Base-by-base conservation (phyloP, 306 rosid genomes). In the Purshia tridentata region DNA sequence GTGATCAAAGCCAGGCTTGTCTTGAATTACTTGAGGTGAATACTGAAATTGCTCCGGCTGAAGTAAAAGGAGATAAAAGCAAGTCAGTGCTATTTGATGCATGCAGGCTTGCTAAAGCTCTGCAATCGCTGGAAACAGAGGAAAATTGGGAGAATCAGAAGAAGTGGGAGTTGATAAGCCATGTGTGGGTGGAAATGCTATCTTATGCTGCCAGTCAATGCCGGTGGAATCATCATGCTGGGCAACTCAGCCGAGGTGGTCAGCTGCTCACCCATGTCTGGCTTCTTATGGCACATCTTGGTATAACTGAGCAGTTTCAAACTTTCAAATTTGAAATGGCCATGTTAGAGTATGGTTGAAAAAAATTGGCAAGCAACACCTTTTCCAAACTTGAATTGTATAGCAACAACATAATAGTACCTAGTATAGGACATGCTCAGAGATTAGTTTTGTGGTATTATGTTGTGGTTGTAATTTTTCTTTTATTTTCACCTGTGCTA, bases 251-350 rank as follows among this genome's bases (percentile, higher is more conserved):
- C 37, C 59, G 62, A 4, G 84, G 80, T 1, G 80, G 80, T 0
- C 72, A 56, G 55, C 42, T 75, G 13, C 59, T 75, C 20, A 55
- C 84, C 41, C 84, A 70, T 50, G 73, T 80, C 8, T 80, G 84
- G 84, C 70, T 80, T 56, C 76, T 80, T 4, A 78, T 78, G 82
- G 77, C 82, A 20, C 82, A 78, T 72, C 68, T 72, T 48, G 82
- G 82, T 51, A 13, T 76, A 13, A 76, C 80, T 8, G 70, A 68
- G 10, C 75, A 76, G 13, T 23, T 14, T 15, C 5, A 60, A 22
- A 16, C 56, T 74, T 74, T 20, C 65, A 65, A n/a, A 40, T 49
- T 49, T 76, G 70, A 14, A 4, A 47, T 4, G 75, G 75, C n/a
- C 62, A 59, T 6, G 39, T 62, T 7, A 61, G 72, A 10, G 19